Base-by-base conservation (phyloP, 495 filamentous ascomycete species). In the Hypoxylon crocopeplum region DNA sequence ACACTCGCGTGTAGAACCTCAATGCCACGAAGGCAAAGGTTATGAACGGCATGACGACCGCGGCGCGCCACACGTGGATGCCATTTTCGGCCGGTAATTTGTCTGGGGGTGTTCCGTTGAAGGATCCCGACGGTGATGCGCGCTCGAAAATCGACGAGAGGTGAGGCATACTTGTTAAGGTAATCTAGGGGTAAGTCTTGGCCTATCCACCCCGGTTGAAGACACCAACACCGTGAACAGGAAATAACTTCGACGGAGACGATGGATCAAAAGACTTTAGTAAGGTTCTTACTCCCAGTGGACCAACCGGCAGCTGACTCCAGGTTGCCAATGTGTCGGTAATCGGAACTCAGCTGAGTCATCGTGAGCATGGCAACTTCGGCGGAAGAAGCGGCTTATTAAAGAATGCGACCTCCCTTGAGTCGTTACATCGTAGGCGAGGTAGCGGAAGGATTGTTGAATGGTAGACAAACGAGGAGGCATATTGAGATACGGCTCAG, bases 41-140 rank as follows among this genome's bases (percentile, higher is more conserved):
- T 10, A 67, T 10, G 15, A 62, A 67, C 19, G 64, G 64, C 64
- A 56, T 63, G 30, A 24, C 42, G 12, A 67, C 50, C 15, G 64
- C 64, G 4, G 54, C 19, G 16, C 64, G 64, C 64, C 64, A 67
- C 17, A 67, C 48, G 17, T 67, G 49, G 12, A 63, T 13, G 1
- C 64, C 64, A 59, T 63, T 63, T 33, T 67, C 64, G 42, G 64
- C 59, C 6, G 64, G 64, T 15, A 67, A 17, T 7, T 38, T 29
- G 29, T 42, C 56, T 10, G 62, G 62, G 15, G 62, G 56, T 13
- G 33, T 48, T 12, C 62, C 62, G 39, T 51, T 38, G 17, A 65
- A 60, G 8, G 32, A 17, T 13, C 62, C 62, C 0, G 50, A 16
- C 2, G 62, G 56, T 17, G 62, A 65, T 12, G 56, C 24, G 16